phyloP scores from a whole-genome alignment of 352 stramenopile genomes.

The Globisporangium abappressorium region DNA sequence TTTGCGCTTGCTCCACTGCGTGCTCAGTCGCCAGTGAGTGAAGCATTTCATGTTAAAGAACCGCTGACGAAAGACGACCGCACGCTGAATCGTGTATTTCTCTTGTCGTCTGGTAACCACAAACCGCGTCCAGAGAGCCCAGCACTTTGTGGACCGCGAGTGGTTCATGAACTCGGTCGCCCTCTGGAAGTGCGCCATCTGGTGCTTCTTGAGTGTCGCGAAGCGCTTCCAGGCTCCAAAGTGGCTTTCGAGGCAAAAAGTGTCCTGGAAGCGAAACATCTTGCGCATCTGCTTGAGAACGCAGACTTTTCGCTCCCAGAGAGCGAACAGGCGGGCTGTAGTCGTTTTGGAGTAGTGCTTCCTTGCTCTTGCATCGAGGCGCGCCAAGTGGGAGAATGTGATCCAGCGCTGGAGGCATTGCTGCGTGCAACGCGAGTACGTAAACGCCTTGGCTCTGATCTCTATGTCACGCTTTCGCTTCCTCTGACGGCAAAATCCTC shows the following conservation, averaged over 20 bases:
- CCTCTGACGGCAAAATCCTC: conserved; percentile 19
- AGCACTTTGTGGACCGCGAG: conserved; percentile 25
- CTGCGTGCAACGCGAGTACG: conserved; percentile 2
- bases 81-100: conserved; percentile 28
- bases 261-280: conserved; percentile 35
- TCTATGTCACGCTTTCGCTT: conserved; percentile 10
- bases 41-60: conserved; percentile 40
- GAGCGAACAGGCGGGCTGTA: conserved; percentile 4
- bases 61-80: conserved; percentile 31
- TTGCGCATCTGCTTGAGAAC: conserved; percentile 35
- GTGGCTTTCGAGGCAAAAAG: conserved; percentile 32
- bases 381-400: background rate
- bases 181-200: conserved; percentile 22
- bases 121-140: conserved; percentile 34
- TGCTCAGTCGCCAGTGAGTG: conserved; percentile 25
- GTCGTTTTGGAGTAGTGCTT: conserved; percentile 7
- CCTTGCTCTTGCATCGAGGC: conserved; percentile 12
- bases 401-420: background rate
- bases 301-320: conserved; percentile 27
- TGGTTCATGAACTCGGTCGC: conserved; percentile 31
- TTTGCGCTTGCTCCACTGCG: conserved; percentile 23
- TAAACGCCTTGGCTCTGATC: conserved; percentile 26
- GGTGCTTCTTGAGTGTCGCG: conserved; percentile 21
- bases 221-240: conserved; percentile 48
- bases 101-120: conserved; percentile 19